Conservation (phyloP, 2,329 filamentous ascomycete genomes). For the Fusarium mexicanum region DNA sequence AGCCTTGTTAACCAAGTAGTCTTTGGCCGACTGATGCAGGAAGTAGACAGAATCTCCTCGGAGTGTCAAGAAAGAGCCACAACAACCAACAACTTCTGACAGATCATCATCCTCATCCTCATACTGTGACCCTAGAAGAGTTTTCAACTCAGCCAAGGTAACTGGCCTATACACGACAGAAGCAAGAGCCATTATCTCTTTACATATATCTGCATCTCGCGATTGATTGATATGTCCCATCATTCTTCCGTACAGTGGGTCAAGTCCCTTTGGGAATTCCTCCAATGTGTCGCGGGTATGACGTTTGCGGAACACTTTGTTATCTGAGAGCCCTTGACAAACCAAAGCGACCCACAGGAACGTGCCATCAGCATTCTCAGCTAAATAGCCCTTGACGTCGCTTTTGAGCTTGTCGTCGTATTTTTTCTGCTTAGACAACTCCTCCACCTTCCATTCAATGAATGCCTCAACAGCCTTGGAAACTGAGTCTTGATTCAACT, state of each 20-base stretch:
- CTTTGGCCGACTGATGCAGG: not conserved
- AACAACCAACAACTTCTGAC: fast-evolving
- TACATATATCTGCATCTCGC: fast-evolving
- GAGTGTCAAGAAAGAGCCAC: not conserved
- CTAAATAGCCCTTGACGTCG: not conserved
- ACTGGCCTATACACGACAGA: not conserved
- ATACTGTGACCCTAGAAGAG: fast-evolving
- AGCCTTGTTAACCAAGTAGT: not conserved
- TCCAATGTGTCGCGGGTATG: fast-evolving
- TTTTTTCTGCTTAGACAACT: fast-evolving
- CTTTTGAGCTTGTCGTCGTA: fast-evolving
- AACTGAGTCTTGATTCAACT: not conserved
- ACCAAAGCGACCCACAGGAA: not conserved
- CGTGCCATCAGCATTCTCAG: not conserved
- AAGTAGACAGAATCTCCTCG: fast-evolving
- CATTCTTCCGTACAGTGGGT: fast-evolving
- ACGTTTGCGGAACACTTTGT: fast-evolving
- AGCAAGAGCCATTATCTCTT: not conserved
- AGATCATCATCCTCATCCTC: fast-evolving
- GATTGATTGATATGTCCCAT: not conserved
- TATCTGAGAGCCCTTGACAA: fast-evolving
- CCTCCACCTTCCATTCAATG: fast-evolving
- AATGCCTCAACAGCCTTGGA: fast-evolving
- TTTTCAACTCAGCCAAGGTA: fast-evolving
- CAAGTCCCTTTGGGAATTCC: fast-evolving